These are phyloP conservation scores for Litchi chinensis DNA, from an alignment of 345 rosid species.

Conservation along the genomic window DNA sequence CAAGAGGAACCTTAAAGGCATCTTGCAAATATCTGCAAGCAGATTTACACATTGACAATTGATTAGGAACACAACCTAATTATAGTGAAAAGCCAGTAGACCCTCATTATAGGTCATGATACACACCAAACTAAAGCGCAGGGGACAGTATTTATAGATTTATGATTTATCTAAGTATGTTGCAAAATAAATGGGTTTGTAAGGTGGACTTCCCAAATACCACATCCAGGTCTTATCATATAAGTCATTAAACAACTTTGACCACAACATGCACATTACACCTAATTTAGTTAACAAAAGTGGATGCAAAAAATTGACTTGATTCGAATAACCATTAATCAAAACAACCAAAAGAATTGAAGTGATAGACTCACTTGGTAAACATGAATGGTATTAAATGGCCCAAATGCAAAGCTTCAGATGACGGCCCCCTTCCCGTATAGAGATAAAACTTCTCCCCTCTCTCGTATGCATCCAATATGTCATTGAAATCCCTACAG, in stretches of 20 bases:
- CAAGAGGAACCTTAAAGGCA: slow-evolving; percentile 92
- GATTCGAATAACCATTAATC: not conserved
- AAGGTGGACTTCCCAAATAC: not conserved
- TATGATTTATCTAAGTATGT: too few relatives aligned
- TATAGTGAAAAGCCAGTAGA: not conserved
- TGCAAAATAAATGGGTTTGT: not conserved
- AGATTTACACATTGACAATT: slow-evolving; percentile 4
- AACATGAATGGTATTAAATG: slow-evolving; percentile 97
- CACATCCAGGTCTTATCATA: not conserved
- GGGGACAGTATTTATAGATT: too few relatives aligned
- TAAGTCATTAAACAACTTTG: not conserved
- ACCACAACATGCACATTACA: too few relatives aligned
- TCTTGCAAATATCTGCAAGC: slow-evolving; percentile 71
- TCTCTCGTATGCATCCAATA: slow-evolving; percentile 74
- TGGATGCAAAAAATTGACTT: not conserved
- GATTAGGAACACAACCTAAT: not conserved
- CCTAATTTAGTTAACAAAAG: too few relatives aligned
- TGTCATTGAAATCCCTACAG: slow-evolving; percentile 67
- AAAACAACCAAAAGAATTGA: not conserved
- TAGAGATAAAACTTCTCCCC: slow-evolving; percentile 88
- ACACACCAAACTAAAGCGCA: not conserved
- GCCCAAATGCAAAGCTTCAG: slow-evolving; percentile 89
- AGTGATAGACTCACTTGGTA: slow-evolving; percentile 61
- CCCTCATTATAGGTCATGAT: not conserved
- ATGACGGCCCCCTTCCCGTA: slow-evolving; percentile 96